Evolutionary conservation across 805 yeast species (phyloP).

Genomic region (Schwanniomyces vanrijiae): DNA sequence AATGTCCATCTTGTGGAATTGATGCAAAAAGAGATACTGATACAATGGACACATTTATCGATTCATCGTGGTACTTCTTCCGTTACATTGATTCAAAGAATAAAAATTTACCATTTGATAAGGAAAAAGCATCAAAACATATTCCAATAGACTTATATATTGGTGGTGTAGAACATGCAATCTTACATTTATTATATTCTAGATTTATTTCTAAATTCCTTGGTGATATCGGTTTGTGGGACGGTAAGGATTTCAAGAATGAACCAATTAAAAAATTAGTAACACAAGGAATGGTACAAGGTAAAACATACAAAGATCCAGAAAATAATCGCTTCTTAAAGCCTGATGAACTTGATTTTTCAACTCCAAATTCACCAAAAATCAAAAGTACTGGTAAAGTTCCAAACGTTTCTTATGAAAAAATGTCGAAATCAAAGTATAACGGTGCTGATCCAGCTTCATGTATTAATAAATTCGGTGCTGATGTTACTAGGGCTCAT

Average conservation of each 20-base stretch:
- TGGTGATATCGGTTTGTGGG: slow-evolving; percentile 66
- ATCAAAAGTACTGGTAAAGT: slow-evolving; percentile 49
- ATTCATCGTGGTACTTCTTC: slow-evolving; percentile 94
- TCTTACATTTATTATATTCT: slow-evolving; percentile 82
- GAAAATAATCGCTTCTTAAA: slow-evolving; percentile 70
- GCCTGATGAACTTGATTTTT: slow-evolving; percentile 66
- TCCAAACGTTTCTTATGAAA: slow-evolving; percentile 69
- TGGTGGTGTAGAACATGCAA: slow-evolving; percentile 98
- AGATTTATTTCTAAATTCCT: slow-evolving; percentile 84
- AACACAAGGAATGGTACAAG: slow-evolving; percentile 99
- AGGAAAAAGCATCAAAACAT: slow-evolving; percentile 45
- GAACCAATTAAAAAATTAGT: slow-evolving; percentile 83
- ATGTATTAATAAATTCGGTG: slow-evolving; percentile 76
- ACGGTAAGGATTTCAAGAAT: slow-evolving; percentile 53
- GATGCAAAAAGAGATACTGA: slow-evolving; percentile 80
- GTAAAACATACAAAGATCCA: slow-evolving; percentile 77
- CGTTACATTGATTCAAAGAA: slow-evolving; percentile 80
- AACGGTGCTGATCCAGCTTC: slow-evolving; percentile 90
- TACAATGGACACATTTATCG: slow-evolving; percentile 98
- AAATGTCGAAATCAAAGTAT: slow-evolving; percentile 95
- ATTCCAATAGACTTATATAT: slow-evolving; percentile 89
- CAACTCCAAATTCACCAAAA: slow-evolving; percentile 40
- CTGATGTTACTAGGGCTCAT: slow-evolving; percentile 94
- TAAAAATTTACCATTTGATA: slow-evolving; percentile 48
- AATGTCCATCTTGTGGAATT: slow-evolving; percentile 80